Evolutionary conservation across 441 rosid species (phyloP).

Genomic region (Iberis amara): DNA sequence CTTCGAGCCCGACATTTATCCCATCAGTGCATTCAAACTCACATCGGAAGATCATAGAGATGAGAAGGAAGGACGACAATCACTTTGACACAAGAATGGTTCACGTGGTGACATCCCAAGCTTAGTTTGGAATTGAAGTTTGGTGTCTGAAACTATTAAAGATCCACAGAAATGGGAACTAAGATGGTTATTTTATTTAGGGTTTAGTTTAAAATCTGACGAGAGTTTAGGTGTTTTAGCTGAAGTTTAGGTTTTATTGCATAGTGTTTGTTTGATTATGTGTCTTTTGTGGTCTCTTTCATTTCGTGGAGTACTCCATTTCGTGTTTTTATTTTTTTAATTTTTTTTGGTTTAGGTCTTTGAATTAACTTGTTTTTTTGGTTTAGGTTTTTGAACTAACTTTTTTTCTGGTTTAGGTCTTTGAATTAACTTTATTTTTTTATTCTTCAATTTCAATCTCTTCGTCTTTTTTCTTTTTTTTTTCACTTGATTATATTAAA

Average conservation of each 20-base stretch:
- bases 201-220: conserved; percentile 23
- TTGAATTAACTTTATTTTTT: too few relatives aligned
- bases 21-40: conserved; percentile 81
- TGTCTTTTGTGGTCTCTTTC: conserved; percentile 23
- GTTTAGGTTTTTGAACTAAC: too few relatives aligned
- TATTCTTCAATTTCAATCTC: too few relatives aligned
- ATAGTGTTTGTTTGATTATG: conserved; percentile 24
- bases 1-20: conserved; percentile 76
- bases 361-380: too few relatives aligned
- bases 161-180: conserved; percentile 27
- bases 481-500: too few relatives aligned
- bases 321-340: neutral
- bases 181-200: conserved; percentile 9
- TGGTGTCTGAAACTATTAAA: too few relatives aligned
- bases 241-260: conserved; percentile 33
- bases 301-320: conserved; percentile 11
- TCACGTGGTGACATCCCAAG: conserved; percentile 4
- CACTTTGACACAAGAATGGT: neutral
- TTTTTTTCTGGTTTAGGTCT: too few relatives aligned
- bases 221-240: conserved; percentile 30
- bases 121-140: too few relatives aligned
- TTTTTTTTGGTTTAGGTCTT: too few relatives aligned
- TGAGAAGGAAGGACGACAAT: conserved; percentile 50
- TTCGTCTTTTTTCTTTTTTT: too few relatives aligned
- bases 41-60: conserved; percentile 84